Percentiles rank a stretch among this genome's conserved stretches.
Conservation (phyloP, 108 stramenopile genomes). For the Fragilaria crotonensis region DNA sequence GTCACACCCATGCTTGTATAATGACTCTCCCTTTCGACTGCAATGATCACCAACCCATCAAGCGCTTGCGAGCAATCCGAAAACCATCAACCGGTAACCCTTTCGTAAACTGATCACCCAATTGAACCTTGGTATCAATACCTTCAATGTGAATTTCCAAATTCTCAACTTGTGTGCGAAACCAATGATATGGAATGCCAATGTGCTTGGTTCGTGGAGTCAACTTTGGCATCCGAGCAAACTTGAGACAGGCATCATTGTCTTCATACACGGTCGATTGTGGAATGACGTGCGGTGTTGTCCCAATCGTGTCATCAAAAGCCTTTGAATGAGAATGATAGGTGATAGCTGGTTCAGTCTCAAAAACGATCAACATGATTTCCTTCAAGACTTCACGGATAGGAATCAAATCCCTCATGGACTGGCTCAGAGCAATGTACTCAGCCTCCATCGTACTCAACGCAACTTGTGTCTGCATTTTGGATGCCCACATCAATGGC, state of each 20-base stretch:
- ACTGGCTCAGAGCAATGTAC: conserved; percentile 21
- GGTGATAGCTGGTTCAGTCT: not conserved
- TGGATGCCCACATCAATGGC: conserved; percentile 40
- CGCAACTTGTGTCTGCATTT: conserved; percentile 31
- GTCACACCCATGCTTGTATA: no score
- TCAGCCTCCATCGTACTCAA: conserved; percentile 40
- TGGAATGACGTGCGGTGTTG: not conserved
- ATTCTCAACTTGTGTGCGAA: conserved; percentile 2
- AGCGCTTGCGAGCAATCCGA: no score
- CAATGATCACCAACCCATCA: no score
- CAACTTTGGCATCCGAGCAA: conserved; percentile 6
- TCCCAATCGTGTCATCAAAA: no score
- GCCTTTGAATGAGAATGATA: no score
- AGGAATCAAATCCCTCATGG: conserved; percentile 26
- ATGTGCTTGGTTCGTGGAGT: conserved; percentile 27
- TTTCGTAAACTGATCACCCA: no score
- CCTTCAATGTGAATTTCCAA: not conserved
- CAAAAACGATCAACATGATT: not conserved
- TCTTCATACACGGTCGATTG: conserved; percentile 5
- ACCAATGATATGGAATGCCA: conserved; percentile 23
- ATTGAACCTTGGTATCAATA: no score
- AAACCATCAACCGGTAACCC: no score
- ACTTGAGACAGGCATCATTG: conserved; percentile 12
- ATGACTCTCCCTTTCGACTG: no score
- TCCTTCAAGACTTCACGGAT: conserved; percentile 15